Conservation (phyloP, 192 early-diverging fungal species). For the Oehlia diaphana region DNA sequence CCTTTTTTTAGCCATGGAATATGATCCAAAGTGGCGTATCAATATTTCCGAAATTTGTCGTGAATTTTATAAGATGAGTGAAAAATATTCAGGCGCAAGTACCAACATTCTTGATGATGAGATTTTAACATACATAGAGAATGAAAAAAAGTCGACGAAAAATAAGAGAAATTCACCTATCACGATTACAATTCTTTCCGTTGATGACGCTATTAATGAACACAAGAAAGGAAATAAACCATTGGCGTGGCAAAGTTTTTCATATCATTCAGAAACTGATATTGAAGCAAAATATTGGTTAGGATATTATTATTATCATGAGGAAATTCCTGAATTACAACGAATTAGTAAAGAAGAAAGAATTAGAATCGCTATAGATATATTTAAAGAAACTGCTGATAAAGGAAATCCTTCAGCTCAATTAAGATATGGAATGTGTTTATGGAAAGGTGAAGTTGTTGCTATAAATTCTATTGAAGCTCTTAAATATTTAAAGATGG, state of each 20-base stretch:
- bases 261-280: not conserved
- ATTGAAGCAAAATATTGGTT: constrained; percentile 5
- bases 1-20: too few species aligned
- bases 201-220: not conserved
- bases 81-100: too few species aligned
- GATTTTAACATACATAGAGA: too few species aligned
- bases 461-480: not conserved
- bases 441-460: not conserved
- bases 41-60: too few species aligned
- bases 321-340: not conserved
- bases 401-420: constrained; percentile 16
- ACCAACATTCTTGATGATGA: too few species aligned
- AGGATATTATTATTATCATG: constrained; percentile 19
- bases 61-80: too few species aligned
- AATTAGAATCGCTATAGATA: not conserved
- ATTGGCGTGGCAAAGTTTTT: constrained; percentile 3
- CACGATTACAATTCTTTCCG: not conserved
- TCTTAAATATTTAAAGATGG: constrained; percentile 6
- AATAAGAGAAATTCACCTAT: not conserved
- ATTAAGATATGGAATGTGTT: constrained; percentile 9
- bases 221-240: not conserved
- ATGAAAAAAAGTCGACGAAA: not conserved
- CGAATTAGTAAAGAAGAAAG: not conserved
- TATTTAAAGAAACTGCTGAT: constrained; percentile 25
- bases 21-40: too few species aligned